phyloP scores from a whole-genome alignment of 768 basidiomycete genomes.

The Rhizopogon sp. region DNA sequence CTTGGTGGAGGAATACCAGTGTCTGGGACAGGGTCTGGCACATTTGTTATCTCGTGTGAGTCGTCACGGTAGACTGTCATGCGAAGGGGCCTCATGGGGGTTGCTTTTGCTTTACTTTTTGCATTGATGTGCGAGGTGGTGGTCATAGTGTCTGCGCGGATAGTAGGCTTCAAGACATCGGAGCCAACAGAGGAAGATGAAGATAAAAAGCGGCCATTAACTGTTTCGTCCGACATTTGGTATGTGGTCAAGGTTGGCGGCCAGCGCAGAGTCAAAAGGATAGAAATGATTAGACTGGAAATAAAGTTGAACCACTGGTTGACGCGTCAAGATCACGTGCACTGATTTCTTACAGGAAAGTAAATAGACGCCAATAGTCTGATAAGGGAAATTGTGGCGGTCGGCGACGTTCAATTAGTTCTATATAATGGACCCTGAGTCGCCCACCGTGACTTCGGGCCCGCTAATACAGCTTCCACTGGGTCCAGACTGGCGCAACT shows the following conservation, averaged over 20 bases:
- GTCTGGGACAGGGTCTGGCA: slow-evolving; percentile 25
- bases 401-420: background rate
- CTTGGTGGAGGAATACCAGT: slow-evolving; percentile 26
- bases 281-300: slow-evolving; percentile 10
- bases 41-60: slow-evolving; percentile 22
- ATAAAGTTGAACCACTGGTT: slow-evolving; percentile 10
- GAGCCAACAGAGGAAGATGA: slow-evolving; percentile 13
- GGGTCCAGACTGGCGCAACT: background rate
- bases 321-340: slow-evolving; percentile 23
- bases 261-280: slow-evolving; percentile 23
- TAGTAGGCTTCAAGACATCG: slow-evolving; percentile 13
- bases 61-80: slow-evolving; percentile 14
- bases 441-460: background rate
- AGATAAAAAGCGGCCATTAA: background rate
- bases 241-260: slow-evolving; percentile 15
- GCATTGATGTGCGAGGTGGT: background rate
- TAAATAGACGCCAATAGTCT: background rate
- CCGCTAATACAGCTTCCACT: background rate
- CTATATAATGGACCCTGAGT: slow-evolving; percentile 4
- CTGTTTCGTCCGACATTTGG: slow-evolving; percentile 10
- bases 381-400: slow-evolving; percentile 1
- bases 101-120: background rate
- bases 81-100: background rate
- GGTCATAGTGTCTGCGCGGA: background rate
- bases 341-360: slow-evolving; percentile 16